Conservation (phyloP, 768 basidiomycete genomes). For the Cystoderma amianthinum region DNA sequence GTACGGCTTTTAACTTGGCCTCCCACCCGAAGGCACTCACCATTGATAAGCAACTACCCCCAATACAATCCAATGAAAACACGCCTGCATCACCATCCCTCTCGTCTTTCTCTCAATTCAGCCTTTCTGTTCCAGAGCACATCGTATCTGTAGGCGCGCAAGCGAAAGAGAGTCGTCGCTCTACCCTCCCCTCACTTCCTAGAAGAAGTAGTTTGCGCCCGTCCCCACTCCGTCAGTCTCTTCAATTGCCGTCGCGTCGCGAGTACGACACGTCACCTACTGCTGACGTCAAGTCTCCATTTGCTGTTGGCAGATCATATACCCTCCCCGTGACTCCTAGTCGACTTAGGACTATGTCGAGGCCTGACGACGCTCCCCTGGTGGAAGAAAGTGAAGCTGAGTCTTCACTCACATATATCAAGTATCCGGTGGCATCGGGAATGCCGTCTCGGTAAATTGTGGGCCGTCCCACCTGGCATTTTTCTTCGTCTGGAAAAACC, state of each 20-base stretch:
- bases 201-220: slow-evolving; percentile 11
- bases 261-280: not conserved
- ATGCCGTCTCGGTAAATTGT: not conserved
- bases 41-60: too few relatives aligned
- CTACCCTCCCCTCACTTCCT: slow-evolving; percentile 21
- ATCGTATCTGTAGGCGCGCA: not conserved
- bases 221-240: not conserved
- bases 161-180: too few relatives aligned
- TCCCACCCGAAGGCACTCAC: too few relatives aligned
- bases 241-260: not conserved
- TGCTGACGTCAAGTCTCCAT: not conserved
- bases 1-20: too few relatives aligned
- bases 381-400: not conserved
- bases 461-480: not conserved
- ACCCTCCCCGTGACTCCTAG: not conserved
- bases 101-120: not conserved
- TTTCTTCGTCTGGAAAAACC: not conserved
- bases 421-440: too few relatives aligned
- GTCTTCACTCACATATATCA: not conserved
- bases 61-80: not conserved
- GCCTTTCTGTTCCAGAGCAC: not conserved
- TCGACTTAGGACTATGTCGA: not conserved
- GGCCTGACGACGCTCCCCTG: not conserved
- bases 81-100: not conserved
- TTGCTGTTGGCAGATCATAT: not conserved